Conservation (phyloP, 2,329 filamentous ascomycete species). For the Sphaceloma murrayae region DNA sequence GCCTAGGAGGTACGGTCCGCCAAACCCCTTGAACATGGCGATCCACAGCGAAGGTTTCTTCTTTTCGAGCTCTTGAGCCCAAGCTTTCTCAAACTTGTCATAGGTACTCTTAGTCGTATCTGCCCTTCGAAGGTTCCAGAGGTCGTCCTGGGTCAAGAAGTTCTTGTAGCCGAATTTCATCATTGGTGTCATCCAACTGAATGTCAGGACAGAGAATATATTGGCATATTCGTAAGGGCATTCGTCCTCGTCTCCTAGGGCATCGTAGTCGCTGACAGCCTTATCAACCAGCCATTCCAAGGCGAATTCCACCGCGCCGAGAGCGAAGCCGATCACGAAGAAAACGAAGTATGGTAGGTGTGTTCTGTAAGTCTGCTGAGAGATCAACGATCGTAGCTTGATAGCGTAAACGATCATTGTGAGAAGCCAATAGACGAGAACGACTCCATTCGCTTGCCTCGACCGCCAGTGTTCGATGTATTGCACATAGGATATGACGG, state of each 20-base stretch:
- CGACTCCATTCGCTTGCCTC: slow-evolving; percentile 76
- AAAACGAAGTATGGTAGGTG: slow-evolving; percentile 66
- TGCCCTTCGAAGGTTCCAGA: slow-evolving; percentile 78
- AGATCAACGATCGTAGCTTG: slow-evolving; percentile 77
- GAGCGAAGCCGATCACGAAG: slow-evolving; percentile 61
- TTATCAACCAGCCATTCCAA: slow-evolving; percentile 86
- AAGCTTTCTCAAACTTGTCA: slow-evolving; percentile 59
- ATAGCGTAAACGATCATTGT: slow-evolving; percentile 67
- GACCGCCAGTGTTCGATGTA: slow-evolving; percentile 78
- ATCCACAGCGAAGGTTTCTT: slow-evolving; percentile 76
- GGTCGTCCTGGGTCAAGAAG: slow-evolving; percentile 84
- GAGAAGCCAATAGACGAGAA: slow-evolving; percentile 86
- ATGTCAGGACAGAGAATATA: slow-evolving; percentile 85
- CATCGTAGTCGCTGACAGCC: slow-evolving; percentile 58
- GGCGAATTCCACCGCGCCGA: slow-evolving; percentile 61
- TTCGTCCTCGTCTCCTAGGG: slow-evolving; percentile 58
- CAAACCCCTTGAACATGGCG: slow-evolving; percentile 74
- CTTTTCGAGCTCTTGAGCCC: slow-evolving; percentile 64
- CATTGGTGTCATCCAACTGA: slow-evolving; percentile 97
- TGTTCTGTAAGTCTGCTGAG: slow-evolving; percentile 60
- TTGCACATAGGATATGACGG: slow-evolving; percentile 68
- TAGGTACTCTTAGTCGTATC: slow-evolving; percentile 73
- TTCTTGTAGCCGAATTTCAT: slow-evolving; percentile 92
- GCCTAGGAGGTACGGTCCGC: slow-evolving; percentile 70
- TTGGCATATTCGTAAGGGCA: slow-evolving; percentile 83